Conservation (phyloP, 148 eudicot genomes). For the Chenopodium berlandieri region DNA sequence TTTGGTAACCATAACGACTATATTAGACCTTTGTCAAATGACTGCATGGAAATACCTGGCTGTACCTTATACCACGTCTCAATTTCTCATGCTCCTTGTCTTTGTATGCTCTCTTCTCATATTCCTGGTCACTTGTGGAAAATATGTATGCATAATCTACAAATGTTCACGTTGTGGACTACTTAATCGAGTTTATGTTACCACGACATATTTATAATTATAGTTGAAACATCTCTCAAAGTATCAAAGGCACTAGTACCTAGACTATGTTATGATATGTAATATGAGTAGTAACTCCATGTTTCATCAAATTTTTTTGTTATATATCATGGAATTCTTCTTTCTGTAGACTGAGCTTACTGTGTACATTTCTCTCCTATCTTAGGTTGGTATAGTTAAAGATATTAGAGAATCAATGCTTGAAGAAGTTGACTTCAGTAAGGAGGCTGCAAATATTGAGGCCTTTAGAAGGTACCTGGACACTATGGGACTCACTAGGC, state of each 20-base stretch:
- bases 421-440: conserved; percentile 93
- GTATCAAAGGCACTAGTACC: not conserved
- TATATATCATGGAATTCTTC: not conserved
- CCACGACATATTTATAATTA: not conserved
- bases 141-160: not conserved
- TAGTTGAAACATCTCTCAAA: not conserved
- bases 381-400: conserved; percentile 88
- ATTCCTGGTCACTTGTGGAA: not conserved
- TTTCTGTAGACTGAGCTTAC: not conserved
- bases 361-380: not conserved
- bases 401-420: conserved; percentile 96
- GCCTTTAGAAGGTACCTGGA: conserved; percentile 82
- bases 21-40: not conserved
- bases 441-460: conserved; percentile 89
- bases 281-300: not conserved
- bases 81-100: not conserved
- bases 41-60: not conserved
- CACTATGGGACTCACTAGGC: conserved; percentile 74
- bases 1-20: not conserved
- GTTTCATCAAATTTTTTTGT: not conserved
- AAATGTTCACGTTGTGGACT: not conserved
- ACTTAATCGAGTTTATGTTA: not conserved
- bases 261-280: not conserved
- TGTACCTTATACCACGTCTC: not conserved
- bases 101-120: not conserved